Base-by-base conservation (phyloP, 225 moss, liverwort and hornwort genomes). In the Neckera pumila region DNA sequence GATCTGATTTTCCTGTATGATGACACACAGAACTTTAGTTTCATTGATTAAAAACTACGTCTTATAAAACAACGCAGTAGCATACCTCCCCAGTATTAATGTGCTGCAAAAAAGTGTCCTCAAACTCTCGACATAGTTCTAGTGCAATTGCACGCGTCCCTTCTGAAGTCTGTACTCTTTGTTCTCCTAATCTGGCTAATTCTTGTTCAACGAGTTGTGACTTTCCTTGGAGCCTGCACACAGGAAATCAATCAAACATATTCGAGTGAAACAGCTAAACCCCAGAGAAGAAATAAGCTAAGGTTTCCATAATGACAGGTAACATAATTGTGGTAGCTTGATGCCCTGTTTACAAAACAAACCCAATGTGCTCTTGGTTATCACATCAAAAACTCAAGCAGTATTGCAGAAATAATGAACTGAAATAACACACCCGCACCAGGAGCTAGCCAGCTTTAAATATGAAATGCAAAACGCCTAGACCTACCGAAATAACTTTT, bases 41-140 rank as follows among this genome's bases (percentile, higher is more conserved):
- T 17, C 36, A 69, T 64, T 18, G 6, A 79, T n/a, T 11, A 25
- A 86, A 80, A 60, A 45, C 17, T 76, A 76, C 22, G 20, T 28
- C 26, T 30, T 11, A 45, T 42, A 76, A 66, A 83, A 80, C 28
- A 67, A 87, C 51, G 63, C 27, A 84, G 72, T 49, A 67, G 33
- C 88, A 87, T 87, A 98, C 98, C 94, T 98, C 96, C 62, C 98
- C 98, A 71, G 98, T 97, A 65, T 96, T 91, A 62, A 98, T 96
- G 73, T 97, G 96, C 69, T 97, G 95, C 76, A 98, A 89, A 94
- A 98, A 98, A 54, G 91, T 94, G 92, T 98, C 98, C 85, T 98
- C 98, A 87, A 98, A 98, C 92, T 98, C 96, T 38, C 98, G 97
- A 93, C 98, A 98, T 75, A 98, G 90, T 89, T 98, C 98, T 83